A percentile compares a stretch with the other conserved stretches of the same genome.
Evolutionary conservation across 306 rosid genomes (phyloP).

Genomic region (Lagenaria siceraria): DNA sequence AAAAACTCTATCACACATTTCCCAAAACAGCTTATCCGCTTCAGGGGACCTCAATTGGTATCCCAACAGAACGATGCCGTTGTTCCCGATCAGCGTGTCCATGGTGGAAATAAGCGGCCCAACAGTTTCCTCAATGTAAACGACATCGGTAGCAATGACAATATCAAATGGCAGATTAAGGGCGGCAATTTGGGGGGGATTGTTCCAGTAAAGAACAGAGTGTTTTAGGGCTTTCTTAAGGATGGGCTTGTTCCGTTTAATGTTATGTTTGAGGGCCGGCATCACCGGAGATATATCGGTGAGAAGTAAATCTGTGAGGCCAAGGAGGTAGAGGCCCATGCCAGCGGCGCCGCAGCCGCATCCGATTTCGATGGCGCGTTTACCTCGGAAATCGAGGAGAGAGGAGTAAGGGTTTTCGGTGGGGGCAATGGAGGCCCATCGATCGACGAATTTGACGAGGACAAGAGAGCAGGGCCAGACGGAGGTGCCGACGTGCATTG

Average conservation of each 20-base stretch:
- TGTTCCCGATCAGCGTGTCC: slow-evolving; percentile 36
- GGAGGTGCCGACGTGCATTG: slow-evolving; percentile 83
- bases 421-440: slow-evolving; percentile 39
- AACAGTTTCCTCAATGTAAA: slow-evolving; percentile 69
- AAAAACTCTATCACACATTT: slow-evolving; percentile 29
- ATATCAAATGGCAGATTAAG: slow-evolving; percentile 51
- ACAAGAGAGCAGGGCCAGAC: slow-evolving; percentile 95
- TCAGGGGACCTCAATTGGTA: slow-evolving; percentile 71
- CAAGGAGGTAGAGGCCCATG: slow-evolving; percentile 76
- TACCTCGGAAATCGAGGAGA: slow-evolving; percentile 48
- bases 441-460: slow-evolving; percentile 79
- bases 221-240: slow-evolving; percentile 55
- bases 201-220: slow-evolving; percentile 73
- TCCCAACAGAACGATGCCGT: slow-evolving; percentile 71
- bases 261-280: slow-evolving; percentile 80
- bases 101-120: slow-evolving; percentile 42
- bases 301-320: slow-evolving; percentile 61
- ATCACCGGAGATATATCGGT: slow-evolving; percentile 79
- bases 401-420: slow-evolving; percentile 42
- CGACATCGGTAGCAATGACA: slow-evolving; percentile 69
- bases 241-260: slow-evolving; percentile 55
- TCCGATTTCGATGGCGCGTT: slow-evolving; percentile 81
- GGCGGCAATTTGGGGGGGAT: slow-evolving; percentile 35
- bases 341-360: slow-evolving; percentile 82
- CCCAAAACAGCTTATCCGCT: slow-evolving; percentile 70